These are phyloP conservation scores for Ustanciosporium gigantosporum DNA, from an alignment of 1,284 basidiomycete species.

Conservation along the genomic window DNA sequence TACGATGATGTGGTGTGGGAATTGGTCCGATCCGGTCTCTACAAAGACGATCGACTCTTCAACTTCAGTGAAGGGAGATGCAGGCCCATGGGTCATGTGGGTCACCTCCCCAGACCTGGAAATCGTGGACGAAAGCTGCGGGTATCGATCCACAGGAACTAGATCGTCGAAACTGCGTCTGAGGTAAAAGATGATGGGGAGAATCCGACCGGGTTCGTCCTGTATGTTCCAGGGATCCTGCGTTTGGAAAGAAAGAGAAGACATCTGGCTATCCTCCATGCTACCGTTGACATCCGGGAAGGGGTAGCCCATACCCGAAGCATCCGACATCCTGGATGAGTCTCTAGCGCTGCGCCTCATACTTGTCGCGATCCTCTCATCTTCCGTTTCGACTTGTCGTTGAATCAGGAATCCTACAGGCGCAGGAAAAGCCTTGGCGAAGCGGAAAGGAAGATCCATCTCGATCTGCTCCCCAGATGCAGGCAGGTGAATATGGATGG, in stretches of 20 bases:
- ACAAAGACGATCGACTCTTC: constrained; percentile 41
- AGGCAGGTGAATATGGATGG: constrained; percentile 44
- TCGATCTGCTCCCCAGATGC: constrained; percentile 39
- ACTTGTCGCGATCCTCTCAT: constrained; percentile 19
- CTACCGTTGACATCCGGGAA: constrained; percentile 21
- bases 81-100: constrained; percentile 34
- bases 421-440: constrained; percentile 33
- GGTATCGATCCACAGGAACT: constrained; percentile 35
- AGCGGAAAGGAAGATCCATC: constrained; percentile 41
- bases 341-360: constrained; percentile 1
- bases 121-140: constrained; percentile 14
- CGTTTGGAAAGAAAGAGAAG: constrained; percentile 1
- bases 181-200: constrained; percentile 51
- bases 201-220: constrained; percentile 6
- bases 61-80: constrained; percentile 29
- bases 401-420: constrained; percentile 43
- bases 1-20: constrained; percentile 20
- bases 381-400: constrained; percentile 39
- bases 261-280: background rate
- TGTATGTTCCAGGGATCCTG: constrained; percentile 11
- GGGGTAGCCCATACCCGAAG: constrained; percentile 3
- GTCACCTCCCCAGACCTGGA: constrained; percentile 1
- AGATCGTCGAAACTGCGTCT: constrained; percentile 47
- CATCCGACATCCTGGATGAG: background rate
- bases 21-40: constrained; percentile 1